Evolutionary conservation across 805 yeast genomes (phyloP), one percentile per base, ranked within the genome.

Genomic region (Kazachstania psychrophila): DNA sequence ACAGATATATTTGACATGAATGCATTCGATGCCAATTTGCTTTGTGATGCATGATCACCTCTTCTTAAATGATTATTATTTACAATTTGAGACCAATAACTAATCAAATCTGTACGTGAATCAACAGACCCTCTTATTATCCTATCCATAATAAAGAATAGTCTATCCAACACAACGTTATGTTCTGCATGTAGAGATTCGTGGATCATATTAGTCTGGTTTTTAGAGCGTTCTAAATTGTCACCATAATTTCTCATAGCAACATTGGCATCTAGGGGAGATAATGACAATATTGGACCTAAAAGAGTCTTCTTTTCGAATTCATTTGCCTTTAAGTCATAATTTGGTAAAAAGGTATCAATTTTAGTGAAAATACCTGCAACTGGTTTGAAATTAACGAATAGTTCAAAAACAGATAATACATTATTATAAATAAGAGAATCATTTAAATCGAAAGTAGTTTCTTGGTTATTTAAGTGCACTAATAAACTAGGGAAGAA

Each of bases 31-130:
- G 94, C 77, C 34, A 83, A 63, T 39, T 75, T 71, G 12, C 67
- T 64, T 10, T 74, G 71, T 48, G 80, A 77, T 3, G 88, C 80
- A 55, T 84, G 94, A 44, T 80, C 77, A 36, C 95, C 95, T 48
- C 85, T 72, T 61, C 97, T 76, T 46, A 85, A 70, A 58, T 87
- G 96, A 54, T 88, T 87, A 34, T 73, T 69, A 49, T 89, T 84
- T n/a, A 85, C 72, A 28, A 86, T 68, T 19, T 69, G 70, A 1
- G 83, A 80, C 58, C 88, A 76, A 68, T 79, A 87, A 33, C 68
- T 61, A 47, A 92, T 61, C 34, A 88, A 52, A 28, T 65, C 77
- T 25, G 65, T 64, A 43, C 97, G 72, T 0, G 95, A 72, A 10
- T 64, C 62, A 0, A 71, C 62, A 5, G 86, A 76, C 0, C 86